Evolutionary conservation across 2,329 filamentous ascomycete genomes (phyloP), one percentile per base, ranked within the genome.

Genomic region (Sporothrix luriei): DNA sequence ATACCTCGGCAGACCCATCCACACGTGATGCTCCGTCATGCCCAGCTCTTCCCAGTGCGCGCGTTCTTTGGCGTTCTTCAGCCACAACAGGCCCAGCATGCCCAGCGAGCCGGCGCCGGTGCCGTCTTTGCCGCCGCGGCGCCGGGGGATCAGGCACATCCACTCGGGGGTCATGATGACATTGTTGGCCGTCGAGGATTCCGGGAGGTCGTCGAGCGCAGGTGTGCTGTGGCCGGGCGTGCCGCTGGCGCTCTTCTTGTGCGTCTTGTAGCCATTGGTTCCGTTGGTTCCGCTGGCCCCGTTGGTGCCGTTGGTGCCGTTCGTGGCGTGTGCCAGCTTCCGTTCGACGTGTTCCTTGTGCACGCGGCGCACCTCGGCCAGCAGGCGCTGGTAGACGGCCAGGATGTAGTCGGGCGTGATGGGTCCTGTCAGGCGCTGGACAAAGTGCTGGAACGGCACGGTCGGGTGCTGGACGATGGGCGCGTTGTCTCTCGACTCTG

Each of bases 1-100:
- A 21, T 62, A 38, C 3, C 69, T 62, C 61, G 73, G 73, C 62
- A 73, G 57, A 6, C 73, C 73, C 72, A 74, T 72, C 72, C 72
- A 74, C 14, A 72, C 70, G 10, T 74, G 72, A 40, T 74, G 73
- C 29, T 73, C 61, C 19, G 73, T 74, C 57, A 74, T 71, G 13
- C 76, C 75, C 14, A 75, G 69, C 66, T 72, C 70, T 9, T 68
- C 69, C 76, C 76, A 77, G 64, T 73, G 71, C 14, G 75, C 69
- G 24, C 75, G 69, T 65, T 77, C 76, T n/a, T 61, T 69, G 38
- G 70, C 59, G 67, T 73, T 71, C 10, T 68, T 64, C 14, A 78
- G 72, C 76, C 76, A 78, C 9, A 78, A 73, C 70, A 80, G 70
- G 0, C 79, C 79, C 16, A 79, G 69, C 78, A 80, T 80, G 14